Conservation (phyloP, 805 yeast species). For the Yarrowia deformans region DNA sequence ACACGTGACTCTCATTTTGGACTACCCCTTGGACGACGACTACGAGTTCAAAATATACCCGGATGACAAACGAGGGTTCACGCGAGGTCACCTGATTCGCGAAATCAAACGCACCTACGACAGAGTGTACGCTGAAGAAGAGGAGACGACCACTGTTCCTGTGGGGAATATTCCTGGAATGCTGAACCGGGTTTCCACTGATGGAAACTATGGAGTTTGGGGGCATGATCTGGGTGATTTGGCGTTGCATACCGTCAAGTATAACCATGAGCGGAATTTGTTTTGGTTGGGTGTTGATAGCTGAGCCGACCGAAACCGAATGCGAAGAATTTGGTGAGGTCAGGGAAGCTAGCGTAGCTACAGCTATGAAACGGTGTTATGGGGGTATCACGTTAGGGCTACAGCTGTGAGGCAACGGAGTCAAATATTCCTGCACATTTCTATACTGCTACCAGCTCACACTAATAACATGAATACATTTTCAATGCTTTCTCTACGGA, state of each 20-base stretch:
- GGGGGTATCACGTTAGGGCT: no score
- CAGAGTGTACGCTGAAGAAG: slow-evolving; percentile 4
- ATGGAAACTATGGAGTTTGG: slow-evolving; percentile 20
- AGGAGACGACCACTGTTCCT: neutral
- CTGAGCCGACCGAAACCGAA: neutral
- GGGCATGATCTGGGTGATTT: slow-evolving; percentile 11
- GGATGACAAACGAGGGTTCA: neutral
- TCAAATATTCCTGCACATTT: no score
- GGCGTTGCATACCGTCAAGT: neutral
- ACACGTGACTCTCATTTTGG: slow-evolving; percentile 14
- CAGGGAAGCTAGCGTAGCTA: no score
- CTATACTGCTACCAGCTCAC: no score
- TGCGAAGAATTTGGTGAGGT: no score
- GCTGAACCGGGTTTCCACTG: neutral
- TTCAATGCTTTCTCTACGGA: no score
- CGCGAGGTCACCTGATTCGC: neutral
- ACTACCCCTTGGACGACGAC: slow-evolving; percentile 3
- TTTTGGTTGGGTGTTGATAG: slow-evolving; percentile 12
- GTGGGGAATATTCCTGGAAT: neutral
- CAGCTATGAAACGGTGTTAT: no score
- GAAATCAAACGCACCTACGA: slow-evolving; percentile 5
- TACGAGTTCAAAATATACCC: slow-evolving; percentile 12
- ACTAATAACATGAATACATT: no score
- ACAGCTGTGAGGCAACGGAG: no score
- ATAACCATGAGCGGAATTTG: neutral